phyloP scores from a whole-genome alignment of 208 protist genomes.

The Trypanosoma congolense region DNA sequence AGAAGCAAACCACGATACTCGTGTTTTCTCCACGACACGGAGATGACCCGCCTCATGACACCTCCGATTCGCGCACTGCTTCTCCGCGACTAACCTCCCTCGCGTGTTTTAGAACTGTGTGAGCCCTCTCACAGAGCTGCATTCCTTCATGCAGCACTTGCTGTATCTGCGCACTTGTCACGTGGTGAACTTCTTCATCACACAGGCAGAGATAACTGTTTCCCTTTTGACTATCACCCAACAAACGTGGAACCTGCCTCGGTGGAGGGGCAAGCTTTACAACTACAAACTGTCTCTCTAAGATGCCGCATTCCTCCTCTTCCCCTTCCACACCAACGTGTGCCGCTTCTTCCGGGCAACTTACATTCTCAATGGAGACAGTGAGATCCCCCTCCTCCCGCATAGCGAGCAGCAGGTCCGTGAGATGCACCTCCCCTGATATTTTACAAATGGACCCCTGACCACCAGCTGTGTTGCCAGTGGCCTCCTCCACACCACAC shows the following conservation, averaged over 20 bases:
- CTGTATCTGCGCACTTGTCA: slow-evolving; percentile 3
- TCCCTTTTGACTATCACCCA: slow-evolving; percentile 6
- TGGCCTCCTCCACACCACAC: background rate
- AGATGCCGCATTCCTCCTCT: background rate
- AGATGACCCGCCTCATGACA: too few species aligned
- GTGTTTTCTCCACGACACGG: too few species aligned
- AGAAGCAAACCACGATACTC: too few species aligned
- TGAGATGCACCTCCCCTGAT: background rate
- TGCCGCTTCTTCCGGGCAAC: background rate
- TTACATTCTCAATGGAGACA: slow-evolving; percentile 8
- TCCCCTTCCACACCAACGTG: background rate
- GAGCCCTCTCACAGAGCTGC: slow-evolving; percentile 5
- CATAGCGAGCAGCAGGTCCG: slow-evolving; percentile 34
- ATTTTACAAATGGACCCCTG: background rate
- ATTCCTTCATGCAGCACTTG: slow-evolving; percentile 9
- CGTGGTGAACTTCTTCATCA: background rate
- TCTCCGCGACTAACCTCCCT: background rate
- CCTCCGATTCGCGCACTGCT: slow-evolving; percentile 4
- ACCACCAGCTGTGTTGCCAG: background rate
- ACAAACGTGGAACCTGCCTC: slow-evolving; percentile 4
- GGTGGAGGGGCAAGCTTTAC: slow-evolving; percentile 11
- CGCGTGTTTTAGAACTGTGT: slow-evolving; percentile 8
- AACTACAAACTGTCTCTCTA: background rate
- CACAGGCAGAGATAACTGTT: slow-evolving; percentile 9
- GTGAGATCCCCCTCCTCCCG: slow-evolving; percentile 27